These are phyloP conservation scores for Colletotrichum sojae DNA, from an alignment of 2,329 filamentous ascomycete genomes.

Conservation along the genomic window DNA sequence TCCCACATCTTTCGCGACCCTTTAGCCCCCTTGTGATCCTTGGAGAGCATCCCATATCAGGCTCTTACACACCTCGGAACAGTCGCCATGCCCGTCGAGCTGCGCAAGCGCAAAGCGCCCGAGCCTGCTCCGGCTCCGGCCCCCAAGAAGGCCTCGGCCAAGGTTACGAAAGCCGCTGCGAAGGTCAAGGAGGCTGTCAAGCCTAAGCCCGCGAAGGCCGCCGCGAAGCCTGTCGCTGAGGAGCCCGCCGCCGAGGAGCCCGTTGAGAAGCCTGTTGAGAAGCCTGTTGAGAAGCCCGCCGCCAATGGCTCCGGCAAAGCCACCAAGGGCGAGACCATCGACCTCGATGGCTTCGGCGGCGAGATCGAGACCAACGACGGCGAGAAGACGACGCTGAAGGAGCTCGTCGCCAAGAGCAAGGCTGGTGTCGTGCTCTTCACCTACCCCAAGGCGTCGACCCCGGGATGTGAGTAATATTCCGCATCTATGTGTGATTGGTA, in stretches of 20 bases:
- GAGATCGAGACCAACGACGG: conserved; percentile 91
- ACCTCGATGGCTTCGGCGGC: conserved; percentile 73
- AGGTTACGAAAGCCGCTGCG: conserved; percentile 53
- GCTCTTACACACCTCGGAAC: background rate
- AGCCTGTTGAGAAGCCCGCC: conserved; percentile 43
- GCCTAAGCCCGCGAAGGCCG: conserved; percentile 44
- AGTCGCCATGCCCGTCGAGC: conserved; percentile 67
- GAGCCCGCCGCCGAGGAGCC: conserved; percentile 42
- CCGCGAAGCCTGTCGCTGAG: conserved; percentile 48
- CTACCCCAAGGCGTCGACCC: conserved; percentile 94
- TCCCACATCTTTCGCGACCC: conserved; percentile 30
- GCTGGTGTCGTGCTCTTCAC: conserved; percentile 93
- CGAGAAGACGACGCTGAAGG: conserved; percentile 81
- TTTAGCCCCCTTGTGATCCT: conserved; percentile 8
- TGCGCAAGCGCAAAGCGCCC: conserved; percentile 74
- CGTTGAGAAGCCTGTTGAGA: conserved; percentile 41
- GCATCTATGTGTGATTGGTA: background rate
- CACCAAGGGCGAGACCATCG: conserved; percentile 68
- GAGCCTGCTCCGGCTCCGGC: conserved; percentile 60
- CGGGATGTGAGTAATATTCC: conserved; percentile 81
- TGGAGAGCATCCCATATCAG: conserved; percentile 11
- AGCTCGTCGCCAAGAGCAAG: conserved; percentile 86
- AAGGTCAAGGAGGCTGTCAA: conserved; percentile 53
- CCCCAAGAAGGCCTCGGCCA: conserved; percentile 60
- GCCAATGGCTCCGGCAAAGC: conserved; percentile 57